Evolutionary conservation across 106 monocot species (phyloP).

Genomic region (Allium fistulosum): DNA sequence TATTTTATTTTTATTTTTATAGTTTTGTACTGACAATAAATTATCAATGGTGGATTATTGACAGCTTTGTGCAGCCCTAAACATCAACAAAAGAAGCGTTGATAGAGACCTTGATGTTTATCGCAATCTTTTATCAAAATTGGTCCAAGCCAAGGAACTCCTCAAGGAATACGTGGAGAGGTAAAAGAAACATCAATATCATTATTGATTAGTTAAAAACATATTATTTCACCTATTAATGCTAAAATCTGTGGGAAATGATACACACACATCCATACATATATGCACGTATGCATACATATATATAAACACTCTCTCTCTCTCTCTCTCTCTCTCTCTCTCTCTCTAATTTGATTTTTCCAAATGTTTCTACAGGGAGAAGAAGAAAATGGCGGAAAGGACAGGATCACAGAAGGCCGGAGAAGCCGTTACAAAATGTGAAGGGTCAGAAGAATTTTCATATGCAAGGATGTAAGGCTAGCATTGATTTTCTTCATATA

Average conservation of each 20-base stretch:
- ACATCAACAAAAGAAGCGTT: slow-evolving; percentile 75
- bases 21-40: background rate
- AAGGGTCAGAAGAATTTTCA: slow-evolving; percentile 21
- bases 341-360: background rate
- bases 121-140: slow-evolving; percentile 85
- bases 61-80: slow-evolving; percentile 85
- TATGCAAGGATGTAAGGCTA: slow-evolving; percentile 17
- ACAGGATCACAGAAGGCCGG: slow-evolving; percentile 37
- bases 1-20: background rate
- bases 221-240: no score
- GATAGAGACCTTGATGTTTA: slow-evolving; percentile 97
- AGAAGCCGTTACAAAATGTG: slow-evolving; percentile 52
- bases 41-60: slow-evolving; percentile 2
- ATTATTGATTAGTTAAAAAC: no score
- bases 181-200: slow-evolving; percentile 18
- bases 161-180: slow-evolving; percentile 92
- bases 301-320: no score
- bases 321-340: no score
- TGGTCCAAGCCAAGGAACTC: slow-evolving; percentile 98
- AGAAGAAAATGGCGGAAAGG: slow-evolving; percentile 77
- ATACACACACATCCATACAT: no score
- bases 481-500: background rate
- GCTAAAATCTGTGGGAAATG: no score
- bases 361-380: slow-evolving; percentile 38
- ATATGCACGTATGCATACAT: no score